Evolutionary conservation across 2,329 filamentous ascomycete species (phyloP), one percentile per base, ranked within the genome.

Genomic region (Metarhizium humberi): DNA sequence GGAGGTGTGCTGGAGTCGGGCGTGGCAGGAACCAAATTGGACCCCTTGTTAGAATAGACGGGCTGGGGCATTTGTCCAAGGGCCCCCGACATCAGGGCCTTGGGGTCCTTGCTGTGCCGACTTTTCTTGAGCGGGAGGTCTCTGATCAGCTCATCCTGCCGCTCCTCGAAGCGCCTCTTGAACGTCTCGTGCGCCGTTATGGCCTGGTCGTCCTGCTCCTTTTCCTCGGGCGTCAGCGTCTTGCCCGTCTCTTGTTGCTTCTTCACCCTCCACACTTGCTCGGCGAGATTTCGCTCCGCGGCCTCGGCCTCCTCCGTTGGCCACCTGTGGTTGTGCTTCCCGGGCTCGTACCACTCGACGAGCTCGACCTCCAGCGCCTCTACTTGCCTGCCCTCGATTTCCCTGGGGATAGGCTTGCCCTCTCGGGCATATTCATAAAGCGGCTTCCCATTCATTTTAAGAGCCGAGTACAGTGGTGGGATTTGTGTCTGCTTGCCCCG

Each of bases 381-480:
- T 43, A 97, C 89, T 2, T 88, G 81, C 56, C 92, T 77, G 54
- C 87, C 83, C 67, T 91, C 79, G 57, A 99, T 94, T 68, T 95
- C 87, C 55, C 87, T 78, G 0, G 94, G 94, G 16, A 96, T 86
- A 40, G 89, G 83, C 66, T 87, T 90, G 16, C 94, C 94, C 68
- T 92, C 90, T 51, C 94, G 81, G 20, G 94, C 94, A 71, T 97
- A 97, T 72, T 99, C 92, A 69, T 99, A 99, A 51, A 96, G 78
- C 38, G 90, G 88, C 76, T 96, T 96, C 2, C 94, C 94, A 62
- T 96, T 83, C 70, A 96, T 90, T 70, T 92, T 92, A 58, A 97
- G 77, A 10, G 94, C 94, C 34, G 90, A 96, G 71, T 92, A 99
- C 20, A 99, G 82, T 6, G 92, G 92, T 42, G 94, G 94, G 62